These are phyloP conservation scores for Phialemoniopsis sp. DNA, from an alignment of 2,329 filamentous ascomycete genomes.

Conservation along the genomic window DNA sequence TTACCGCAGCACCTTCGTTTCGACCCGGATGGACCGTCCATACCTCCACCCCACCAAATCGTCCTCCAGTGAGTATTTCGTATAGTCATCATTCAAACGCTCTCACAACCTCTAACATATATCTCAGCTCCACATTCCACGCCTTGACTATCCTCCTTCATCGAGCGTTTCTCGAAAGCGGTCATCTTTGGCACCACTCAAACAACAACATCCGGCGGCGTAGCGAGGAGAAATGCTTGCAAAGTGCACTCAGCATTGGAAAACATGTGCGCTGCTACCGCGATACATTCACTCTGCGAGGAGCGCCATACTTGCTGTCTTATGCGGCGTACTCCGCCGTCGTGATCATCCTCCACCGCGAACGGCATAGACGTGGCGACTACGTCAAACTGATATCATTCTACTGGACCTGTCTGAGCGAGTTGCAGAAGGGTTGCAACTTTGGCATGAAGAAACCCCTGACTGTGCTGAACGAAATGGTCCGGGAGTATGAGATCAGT, in stretches of 20 bases:
- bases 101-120: too few relatives aligned
- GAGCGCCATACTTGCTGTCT: conserved; percentile 33
- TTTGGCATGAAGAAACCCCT: conserved; percentile 29
- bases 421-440: conserved; percentile 27
- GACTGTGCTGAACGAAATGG: conserved; percentile 24
- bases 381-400: conserved; percentile 27
- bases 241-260: conserved; percentile 30
- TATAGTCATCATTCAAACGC: too few relatives aligned
- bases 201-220: background rate
- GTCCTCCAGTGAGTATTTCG: background rate
- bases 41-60: background rate
- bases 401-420: conserved; percentile 29
- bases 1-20: background rate
- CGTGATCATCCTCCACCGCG: conserved; percentile 23
- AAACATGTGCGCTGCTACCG: conserved; percentile 29
- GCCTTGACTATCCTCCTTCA: conserved; percentile 36
- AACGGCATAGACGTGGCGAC: conserved; percentile 20
- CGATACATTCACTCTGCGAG: conserved; percentile 28
- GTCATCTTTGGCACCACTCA: conserved; percentile 21
- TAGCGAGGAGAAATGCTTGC: conserved; percentile 10
- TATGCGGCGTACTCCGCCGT: conserved; percentile 34
- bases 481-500: conserved; percentile 11
- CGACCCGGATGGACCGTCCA: background rate
- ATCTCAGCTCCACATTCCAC: conserved; percentile 25
- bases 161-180: conserved; percentile 32